phyloP scores from a whole-genome alignment of 2,329 filamentous ascomycete species.

The Bimuria novae-zelandiae region DNA sequence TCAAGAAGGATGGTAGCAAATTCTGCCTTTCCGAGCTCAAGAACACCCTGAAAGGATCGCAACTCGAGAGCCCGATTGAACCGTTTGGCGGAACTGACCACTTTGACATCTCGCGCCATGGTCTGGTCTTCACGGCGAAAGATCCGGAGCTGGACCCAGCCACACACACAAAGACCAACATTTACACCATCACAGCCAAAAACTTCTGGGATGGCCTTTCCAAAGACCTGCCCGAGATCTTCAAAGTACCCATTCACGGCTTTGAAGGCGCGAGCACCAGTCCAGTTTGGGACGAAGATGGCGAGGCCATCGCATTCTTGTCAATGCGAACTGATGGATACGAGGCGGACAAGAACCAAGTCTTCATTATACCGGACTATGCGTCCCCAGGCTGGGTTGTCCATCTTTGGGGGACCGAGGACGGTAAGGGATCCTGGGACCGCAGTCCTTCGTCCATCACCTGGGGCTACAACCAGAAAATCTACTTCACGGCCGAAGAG shows the following conservation, averaged over 20 bases:
- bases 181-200: conserved; percentile 71
- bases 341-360: conserved; percentile 76
- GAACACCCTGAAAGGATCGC: conserved; percentile 66
- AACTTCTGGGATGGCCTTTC: conserved; percentile 54
- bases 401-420: conserved; percentile 65
- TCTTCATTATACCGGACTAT: conserved; percentile 68
- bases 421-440: conserved; percentile 66
- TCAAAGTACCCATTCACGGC: conserved; percentile 60
- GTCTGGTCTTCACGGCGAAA: conserved; percentile 75
- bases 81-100: conserved; percentile 81
- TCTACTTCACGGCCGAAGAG: conserved; percentile 78
- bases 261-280: conserved; percentile 67
- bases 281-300: conserved; percentile 76
- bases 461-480: conserved; percentile 59
- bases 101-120: conserved; percentile 72
- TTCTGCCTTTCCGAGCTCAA: conserved; percentile 54
- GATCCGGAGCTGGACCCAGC: conserved; percentile 73
- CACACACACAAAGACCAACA: conserved; percentile 78
- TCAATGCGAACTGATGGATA: conserved; percentile 79
- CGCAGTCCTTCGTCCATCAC: conserved; percentile 56
- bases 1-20: conserved; percentile 46
- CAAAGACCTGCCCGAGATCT: conserved; percentile 42
- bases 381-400: conserved; percentile 61
- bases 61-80: conserved; percentile 69
- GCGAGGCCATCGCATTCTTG: conserved; percentile 73